A percentile compares a stretch with the other conserved stretches of the same genome.
Conservation (phyloP, 495 filamentous ascomycete genomes). For the Coniosporium apollinis region DNA sequence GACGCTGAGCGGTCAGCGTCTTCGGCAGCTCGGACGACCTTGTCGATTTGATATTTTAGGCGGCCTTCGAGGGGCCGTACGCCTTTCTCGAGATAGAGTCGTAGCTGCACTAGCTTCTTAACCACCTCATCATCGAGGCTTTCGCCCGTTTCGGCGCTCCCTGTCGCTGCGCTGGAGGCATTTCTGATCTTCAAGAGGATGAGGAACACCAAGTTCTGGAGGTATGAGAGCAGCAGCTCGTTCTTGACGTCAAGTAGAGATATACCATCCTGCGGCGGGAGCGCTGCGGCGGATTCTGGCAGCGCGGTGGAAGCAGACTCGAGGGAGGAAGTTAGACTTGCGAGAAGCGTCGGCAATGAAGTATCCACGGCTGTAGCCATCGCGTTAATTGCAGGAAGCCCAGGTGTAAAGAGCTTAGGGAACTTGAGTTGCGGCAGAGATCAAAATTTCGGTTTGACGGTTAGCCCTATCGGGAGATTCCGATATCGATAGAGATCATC, state of each 20-base stretch:
- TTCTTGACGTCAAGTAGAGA: constrained; percentile 90
- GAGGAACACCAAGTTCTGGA: constrained; percentile 85
- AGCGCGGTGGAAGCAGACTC: constrained; percentile 21
- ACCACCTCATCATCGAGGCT: constrained; percentile 41
- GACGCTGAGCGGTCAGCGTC: constrained; percentile 33
- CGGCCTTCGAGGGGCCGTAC: constrained; percentile 74
- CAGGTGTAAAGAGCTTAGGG: too few species aligned
- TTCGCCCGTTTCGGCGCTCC: constrained; percentile 12
- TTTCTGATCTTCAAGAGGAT: constrained; percentile 66
- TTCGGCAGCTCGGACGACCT: constrained; percentile 72
- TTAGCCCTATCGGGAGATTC: too few species aligned
- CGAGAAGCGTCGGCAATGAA: constrained; percentile 15
- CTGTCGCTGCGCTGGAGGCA: constrained; percentile 6
- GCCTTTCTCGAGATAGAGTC: constrained; percentile 79
- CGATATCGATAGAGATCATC: too few species aligned
- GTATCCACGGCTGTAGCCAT: constrained; percentile 1
- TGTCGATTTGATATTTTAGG: constrained; percentile 81
- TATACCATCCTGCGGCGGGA: constrained; percentile 67
- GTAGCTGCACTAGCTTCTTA: constrained; percentile 67
- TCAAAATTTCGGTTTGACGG: too few species aligned
- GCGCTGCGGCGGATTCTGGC: constrained; percentile 33
- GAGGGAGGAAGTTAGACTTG: constrained; percentile 13
- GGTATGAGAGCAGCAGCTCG: constrained; percentile 85
- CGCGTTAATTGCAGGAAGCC: too few species aligned
- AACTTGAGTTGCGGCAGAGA: too few species aligned